Evolutionary conservation across 169 alveolate genomes (phyloP).

Genomic region (Plasmodium cynomolgi): DNA sequence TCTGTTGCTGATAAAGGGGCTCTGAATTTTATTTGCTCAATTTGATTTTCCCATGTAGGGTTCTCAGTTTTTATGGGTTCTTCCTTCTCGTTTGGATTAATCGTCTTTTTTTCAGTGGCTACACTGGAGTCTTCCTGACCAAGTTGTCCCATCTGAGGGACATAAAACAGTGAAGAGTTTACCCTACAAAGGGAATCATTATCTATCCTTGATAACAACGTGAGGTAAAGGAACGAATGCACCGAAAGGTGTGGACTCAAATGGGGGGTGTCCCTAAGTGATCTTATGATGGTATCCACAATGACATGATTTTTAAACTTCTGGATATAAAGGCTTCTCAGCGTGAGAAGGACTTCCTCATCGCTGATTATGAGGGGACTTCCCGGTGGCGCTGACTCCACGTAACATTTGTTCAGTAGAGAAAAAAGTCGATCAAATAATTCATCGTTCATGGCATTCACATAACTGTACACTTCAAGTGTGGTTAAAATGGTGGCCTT

Average conservation of each 20-base stretch:
- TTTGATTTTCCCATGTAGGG: not conserved
- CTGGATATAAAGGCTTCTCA: conserved; percentile 31
- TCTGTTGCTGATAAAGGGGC: conserved; percentile 1
- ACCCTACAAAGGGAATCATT: not conserved
- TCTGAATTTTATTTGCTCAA: not conserved
- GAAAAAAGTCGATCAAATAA: conserved; percentile 19
- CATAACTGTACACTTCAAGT: conserved; percentile 26
- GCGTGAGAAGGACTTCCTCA: conserved; percentile 14
- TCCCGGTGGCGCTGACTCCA: not conserved
- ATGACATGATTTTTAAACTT: conserved; percentile 42
- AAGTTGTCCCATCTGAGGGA: not conserved
- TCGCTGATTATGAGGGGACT: conserved; percentile 12
- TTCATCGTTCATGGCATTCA: conserved; percentile 50
- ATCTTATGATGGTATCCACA: conserved; percentile 22
- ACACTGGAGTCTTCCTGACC: not conserved
- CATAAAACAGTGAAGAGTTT: not conserved
- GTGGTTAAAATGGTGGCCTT: conserved; percentile 20
- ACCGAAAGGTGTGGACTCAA: conserved; percentile 25
- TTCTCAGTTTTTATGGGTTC: not conserved
- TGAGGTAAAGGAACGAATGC: conserved; percentile 14
- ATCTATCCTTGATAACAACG: conserved; percentile 31
- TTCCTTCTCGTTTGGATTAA: not conserved
- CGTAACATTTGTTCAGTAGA: conserved; percentile 19
- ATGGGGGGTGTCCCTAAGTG: not conserved
- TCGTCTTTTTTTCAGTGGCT: not conserved